Percentiles rank a stretch among this genome's conserved stretches.
Conservation (phyloP, 495 filamentous ascomycete genomes). For the Rostrohypoxylon terebratum region DNA sequence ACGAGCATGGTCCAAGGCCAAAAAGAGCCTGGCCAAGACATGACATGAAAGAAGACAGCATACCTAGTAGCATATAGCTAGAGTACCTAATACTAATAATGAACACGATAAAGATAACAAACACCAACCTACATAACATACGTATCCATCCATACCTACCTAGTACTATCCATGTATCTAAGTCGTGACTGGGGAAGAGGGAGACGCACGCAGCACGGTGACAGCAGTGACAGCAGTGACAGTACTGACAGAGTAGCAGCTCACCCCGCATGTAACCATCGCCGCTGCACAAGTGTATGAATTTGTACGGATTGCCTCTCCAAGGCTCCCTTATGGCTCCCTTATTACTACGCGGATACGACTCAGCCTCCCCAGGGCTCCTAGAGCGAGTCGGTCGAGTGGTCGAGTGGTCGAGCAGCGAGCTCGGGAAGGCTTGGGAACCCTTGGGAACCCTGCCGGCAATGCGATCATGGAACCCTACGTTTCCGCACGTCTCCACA, state of each 20-base stretch:
- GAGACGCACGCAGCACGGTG: too few relatives aligned
- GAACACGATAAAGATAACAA: neutral
- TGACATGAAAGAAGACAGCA: constrained; percentile 31
- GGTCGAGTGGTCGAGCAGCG: constrained; percentile 40
- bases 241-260: neutral
- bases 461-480: constrained; percentile 13
- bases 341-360: constrained; percentile 9
- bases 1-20: constrained; percentile 29
- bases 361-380: constrained; percentile 19
- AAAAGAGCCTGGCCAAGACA: constrained; percentile 14
- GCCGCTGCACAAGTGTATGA: constrained; percentile 5
- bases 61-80: constrained; percentile 29
- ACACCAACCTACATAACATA: too few relatives aligned
- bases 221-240: too few relatives aligned
- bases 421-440: neutral
- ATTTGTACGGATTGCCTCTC: neutral
- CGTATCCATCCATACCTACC: neutral
- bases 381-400: constrained; percentile 12
- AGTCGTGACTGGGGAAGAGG: neutral
- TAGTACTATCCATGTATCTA: too few relatives aligned
- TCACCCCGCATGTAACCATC: constrained; percentile 8
- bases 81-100: constrained; percentile 41
- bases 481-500: constrained; percentile 18
- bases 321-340: neutral
- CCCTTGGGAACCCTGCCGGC: constrained; percentile 16